Evolutionary conservation across 148 eudicot genomes (phyloP), one percentile per base, ranked within the genome.

Genomic region (Talinum fruticosum): DNA sequence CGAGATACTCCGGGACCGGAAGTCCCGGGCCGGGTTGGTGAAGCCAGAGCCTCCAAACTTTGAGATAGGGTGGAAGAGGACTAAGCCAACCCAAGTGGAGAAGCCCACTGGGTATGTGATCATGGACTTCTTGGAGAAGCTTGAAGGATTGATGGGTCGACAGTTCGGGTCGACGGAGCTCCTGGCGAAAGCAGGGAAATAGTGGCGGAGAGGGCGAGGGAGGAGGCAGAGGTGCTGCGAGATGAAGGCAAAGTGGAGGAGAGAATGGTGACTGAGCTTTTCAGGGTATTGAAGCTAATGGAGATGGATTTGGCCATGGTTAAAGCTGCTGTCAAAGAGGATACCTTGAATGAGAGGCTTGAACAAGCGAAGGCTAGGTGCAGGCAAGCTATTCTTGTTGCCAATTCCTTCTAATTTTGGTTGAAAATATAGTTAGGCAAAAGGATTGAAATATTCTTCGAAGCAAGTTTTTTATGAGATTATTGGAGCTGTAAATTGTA

Each of bases 261-360:
- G 8, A 90, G 98, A 49, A 84, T 92, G 92, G 94, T 92, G 66
- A 92, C 93, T 37, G 98, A 94, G 80, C 80, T 94, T 34, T 79
- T 28, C 45, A 87, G 98, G 74, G 97, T 94, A 14, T 86, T 94
- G 91, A 94, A 89, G 86, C 85, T 94, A 6, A 90, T 94, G 98
- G 93, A 94, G 65, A 94, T 94, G 98, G 98, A 94, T 71, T 86
- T 94, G 83, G 91, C 89, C 13, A 92, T 94, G 98, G 88, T 94
- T 38, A 89, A 83, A 76, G 97, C 92, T 76, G 88, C 98, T 37
- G 90, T 88, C 66, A 94, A 94, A 49, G 89, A 90, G 34, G 98
- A 94, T 71, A 94, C 98, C 0, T 36, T 94, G 78, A 75, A 65
- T 36, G 85, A 94, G 78, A 88, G 97, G 85, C 84, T 94, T 74